Percentiles rank a stretch among this genome's conserved stretches.
These are phyloP conservation scores for Scleroderma citrinum DNA, from an alignment of 768 basidiomycete species.

Conservation along the genomic window DNA sequence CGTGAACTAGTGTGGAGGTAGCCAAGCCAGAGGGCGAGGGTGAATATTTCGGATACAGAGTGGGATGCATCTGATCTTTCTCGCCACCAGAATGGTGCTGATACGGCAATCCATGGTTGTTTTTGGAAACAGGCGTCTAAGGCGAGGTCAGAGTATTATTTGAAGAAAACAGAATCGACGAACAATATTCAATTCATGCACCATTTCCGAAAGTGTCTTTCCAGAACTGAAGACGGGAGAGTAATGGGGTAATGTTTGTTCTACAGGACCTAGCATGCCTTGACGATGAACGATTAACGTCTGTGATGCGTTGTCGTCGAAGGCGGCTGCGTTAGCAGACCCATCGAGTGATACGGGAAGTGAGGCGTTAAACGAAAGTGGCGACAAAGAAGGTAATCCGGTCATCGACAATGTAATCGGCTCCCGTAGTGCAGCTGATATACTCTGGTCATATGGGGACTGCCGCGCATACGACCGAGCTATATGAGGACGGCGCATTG, in stretches of 20 bases:
- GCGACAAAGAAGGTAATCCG: constrained; percentile 1
- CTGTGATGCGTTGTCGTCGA: neutral
- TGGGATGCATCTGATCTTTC: neutral
- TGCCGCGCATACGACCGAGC: constrained; percentile 17
- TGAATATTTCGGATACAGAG: neutral
- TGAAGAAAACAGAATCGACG: neutral
- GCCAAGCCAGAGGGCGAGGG: neutral
- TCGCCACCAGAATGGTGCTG: neutral
- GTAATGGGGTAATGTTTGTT: constrained; percentile 13
- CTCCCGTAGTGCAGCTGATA: constrained; percentile 9
- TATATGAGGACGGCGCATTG: constrained; percentile 29
- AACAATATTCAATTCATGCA: constrained; percentile 28
- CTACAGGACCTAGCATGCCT: constrained; percentile 8
- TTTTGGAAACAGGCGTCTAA: constrained; percentile 24
- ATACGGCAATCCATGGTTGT: constrained; percentile 7
- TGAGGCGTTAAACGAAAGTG: neutral
- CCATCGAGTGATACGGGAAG: constrained; percentile 4
- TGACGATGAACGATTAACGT: constrained; percentile 12
- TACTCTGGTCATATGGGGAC: constrained; percentile 9
- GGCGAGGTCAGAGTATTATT: constrained; percentile 3
- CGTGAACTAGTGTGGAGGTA: neutral
- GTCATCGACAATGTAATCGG: constrained; percentile 4
- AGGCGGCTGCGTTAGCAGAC: neutral
- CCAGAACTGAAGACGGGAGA: constrained; percentile 17
- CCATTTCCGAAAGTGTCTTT: constrained; percentile 14